A percentile compares a stretch with the other conserved stretches of the same genome.
phyloP scores from a whole-genome alignment of 257 asterid genomes.

The Solanum appendiculatum region DNA sequence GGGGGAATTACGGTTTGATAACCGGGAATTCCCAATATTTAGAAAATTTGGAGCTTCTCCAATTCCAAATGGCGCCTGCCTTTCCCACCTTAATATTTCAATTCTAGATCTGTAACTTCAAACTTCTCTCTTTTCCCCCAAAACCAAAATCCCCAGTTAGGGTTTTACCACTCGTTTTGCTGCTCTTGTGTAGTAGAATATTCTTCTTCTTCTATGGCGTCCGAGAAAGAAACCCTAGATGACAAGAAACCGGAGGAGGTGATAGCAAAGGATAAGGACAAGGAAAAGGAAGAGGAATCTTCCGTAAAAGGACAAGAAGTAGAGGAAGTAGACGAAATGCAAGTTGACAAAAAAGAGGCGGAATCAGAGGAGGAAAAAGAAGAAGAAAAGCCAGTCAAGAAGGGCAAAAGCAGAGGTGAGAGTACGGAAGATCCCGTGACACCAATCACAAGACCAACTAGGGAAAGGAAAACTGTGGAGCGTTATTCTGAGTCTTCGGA shows the following conservation, averaged over 20 bases:
- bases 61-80: not conserved
- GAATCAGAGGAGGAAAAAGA: not conserved
- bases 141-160: not conserved
- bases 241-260: conserved; percentile 19
- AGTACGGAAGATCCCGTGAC: conserved; percentile 14
- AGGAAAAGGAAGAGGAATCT: not conserved
- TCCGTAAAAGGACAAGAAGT: not conserved
- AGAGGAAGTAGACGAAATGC: not conserved
- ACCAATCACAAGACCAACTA: conserved; percentile 46
- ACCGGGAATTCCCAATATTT: not conserved
- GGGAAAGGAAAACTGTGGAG: conserved; percentile 62
- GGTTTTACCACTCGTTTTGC: not conserved
- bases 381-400: not conserved
- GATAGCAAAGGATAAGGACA: not conserved
- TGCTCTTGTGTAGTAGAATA: not conserved
- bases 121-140: not conserved
- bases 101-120: not conserved
- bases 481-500: conserved; percentile 33
- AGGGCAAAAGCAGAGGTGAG: not conserved
- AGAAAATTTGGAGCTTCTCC: not conserved
- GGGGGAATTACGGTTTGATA: not conserved
- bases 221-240: conserved; percentile 28
- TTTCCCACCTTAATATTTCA: not conserved
- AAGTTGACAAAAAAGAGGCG: not conserved
- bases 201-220: conserved; percentile 19